These are phyloP conservation scores for Akanthomyces muscarius DNA, from an alignment of 2,329 filamentous ascomycete genomes.

Conservation along the genomic window DNA sequence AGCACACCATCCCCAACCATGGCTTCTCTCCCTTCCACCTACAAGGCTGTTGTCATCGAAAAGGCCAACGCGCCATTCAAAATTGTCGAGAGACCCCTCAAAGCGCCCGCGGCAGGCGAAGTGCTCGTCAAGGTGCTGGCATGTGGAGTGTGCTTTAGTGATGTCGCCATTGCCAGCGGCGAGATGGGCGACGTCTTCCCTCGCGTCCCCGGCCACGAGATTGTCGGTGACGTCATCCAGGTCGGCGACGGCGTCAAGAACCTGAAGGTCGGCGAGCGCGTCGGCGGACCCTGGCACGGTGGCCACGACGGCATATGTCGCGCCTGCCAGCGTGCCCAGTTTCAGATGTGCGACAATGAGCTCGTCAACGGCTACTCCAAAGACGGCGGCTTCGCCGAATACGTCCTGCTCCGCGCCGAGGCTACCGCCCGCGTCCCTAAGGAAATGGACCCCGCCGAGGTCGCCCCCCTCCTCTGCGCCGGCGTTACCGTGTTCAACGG, in stretches of 20 bases:
- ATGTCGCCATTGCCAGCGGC: slow-evolving; percentile 46
- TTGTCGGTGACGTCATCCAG: slow-evolving; percentile 63
- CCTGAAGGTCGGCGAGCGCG: slow-evolving; percentile 60
- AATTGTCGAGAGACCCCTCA: slow-evolving; percentile 57
- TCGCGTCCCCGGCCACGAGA: slow-evolving; percentile 65
- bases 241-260: slow-evolving; percentile 53
- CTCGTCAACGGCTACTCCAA: slow-evolving; percentile 58
- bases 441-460: slow-evolving; percentile 48
- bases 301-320: slow-evolving; percentile 57
- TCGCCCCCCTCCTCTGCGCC: slow-evolving; percentile 60
- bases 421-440: slow-evolving; percentile 54
- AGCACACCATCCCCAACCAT: slow-evolving; percentile 2
- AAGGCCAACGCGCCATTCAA: slow-evolving; percentile 47
- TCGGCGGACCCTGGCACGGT: slow-evolving; percentile 68
- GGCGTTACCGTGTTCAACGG: slow-evolving; percentile 62
- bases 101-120: slow-evolving; percentile 51
- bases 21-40: slow-evolving; percentile 57
- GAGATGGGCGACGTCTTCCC: slow-evolving; percentile 55
- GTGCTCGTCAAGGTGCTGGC: slow-evolving; percentile 68
- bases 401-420: slow-evolving; percentile 56
- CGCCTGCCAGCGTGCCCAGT: slow-evolving; percentile 55
- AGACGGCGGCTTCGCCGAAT: slow-evolving; percentile 67
- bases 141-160: slow-evolving; percentile 68
- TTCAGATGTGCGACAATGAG: slow-evolving; percentile 60
- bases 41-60: slow-evolving; percentile 61